phyloP scores from a whole-genome alignment of 805 yeast genomes.

The Tetrapisispora taiwanensis region DNA sequence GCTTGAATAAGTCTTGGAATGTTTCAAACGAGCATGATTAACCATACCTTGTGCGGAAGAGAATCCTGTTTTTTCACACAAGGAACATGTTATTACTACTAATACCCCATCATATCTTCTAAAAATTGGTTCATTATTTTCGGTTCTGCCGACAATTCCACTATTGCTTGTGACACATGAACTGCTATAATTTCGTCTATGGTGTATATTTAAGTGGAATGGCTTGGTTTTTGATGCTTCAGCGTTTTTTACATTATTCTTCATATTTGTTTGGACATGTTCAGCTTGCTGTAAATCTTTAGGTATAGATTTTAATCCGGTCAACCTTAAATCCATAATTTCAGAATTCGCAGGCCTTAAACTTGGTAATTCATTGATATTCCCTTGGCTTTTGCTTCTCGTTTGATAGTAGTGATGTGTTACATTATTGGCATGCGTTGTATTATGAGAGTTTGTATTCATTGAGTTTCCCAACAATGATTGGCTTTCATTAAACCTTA shows the following conservation, averaged over 20 bases:
- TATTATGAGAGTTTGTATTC: neutral
- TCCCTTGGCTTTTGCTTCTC: conserved; percentile 26
- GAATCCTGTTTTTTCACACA: conserved; percentile 58
- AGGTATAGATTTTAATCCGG: conserved; percentile 12
- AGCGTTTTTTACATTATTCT: neutral
- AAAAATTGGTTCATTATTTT: conserved; percentile 42
- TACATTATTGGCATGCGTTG: neutral
- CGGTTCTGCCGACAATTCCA: conserved; percentile 36
- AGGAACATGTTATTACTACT: conserved; percentile 58
- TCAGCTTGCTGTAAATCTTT: neutral
- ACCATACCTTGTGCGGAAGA: conserved; percentile 74
- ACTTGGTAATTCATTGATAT: conserved; percentile 4
- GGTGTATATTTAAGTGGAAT: conserved; percentile 22
- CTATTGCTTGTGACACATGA: conserved; percentile 37
- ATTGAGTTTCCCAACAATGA: conserved; percentile 4
- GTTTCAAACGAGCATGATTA: conserved; percentile 68
- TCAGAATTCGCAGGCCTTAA: conserved; percentile 14
- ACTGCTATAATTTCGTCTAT: conserved; percentile 26
- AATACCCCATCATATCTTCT: conserved; percentile 61
- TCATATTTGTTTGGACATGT: too few relatives aligned
- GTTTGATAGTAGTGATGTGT: conserved; percentile 24
- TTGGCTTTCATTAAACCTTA: conserved; percentile 36
- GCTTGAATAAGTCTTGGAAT: conserved; percentile 55
- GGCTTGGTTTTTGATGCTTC: conserved; percentile 11
- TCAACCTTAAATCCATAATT: conserved; percentile 10